Conservation (phyloP, 2,329 filamentous ascomycete species). For the Penicillium sp. region DNA sequence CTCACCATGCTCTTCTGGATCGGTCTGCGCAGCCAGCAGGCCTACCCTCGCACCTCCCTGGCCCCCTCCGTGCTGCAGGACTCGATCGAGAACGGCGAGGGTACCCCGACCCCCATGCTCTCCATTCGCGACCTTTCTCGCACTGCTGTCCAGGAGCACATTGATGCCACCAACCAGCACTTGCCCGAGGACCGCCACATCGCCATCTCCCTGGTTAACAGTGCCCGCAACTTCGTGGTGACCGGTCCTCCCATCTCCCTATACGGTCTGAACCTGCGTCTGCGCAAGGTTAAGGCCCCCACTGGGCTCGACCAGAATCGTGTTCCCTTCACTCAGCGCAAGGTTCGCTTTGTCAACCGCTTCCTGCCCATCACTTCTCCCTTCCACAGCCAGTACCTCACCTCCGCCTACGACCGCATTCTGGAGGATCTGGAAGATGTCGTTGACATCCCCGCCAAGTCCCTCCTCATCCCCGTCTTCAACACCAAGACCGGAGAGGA, state of each 20-base stretch:
- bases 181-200: slow-evolving; percentile 92
- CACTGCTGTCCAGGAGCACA: slow-evolving; percentile 90
- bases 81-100: slow-evolving; percentile 91
- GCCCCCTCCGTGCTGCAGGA: slow-evolving; percentile 90
- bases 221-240: slow-evolving; percentile 94
- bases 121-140: slow-evolving; percentile 93
- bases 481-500: slow-evolving; percentile 90
- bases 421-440: slow-evolving; percentile 86
- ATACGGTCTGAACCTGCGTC: slow-evolving; percentile 91
- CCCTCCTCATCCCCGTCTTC: slow-evolving; percentile 83
- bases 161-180: slow-evolving; percentile 96
- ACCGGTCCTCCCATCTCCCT: slow-evolving; percentile 95
- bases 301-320: slow-evolving; percentile 97
- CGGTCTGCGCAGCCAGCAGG: slow-evolving; percentile 93
- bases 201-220: slow-evolving; percentile 93
- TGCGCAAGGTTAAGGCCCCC: slow-evolving; percentile 95
- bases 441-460: slow-evolving; percentile 69
- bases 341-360: slow-evolving; percentile 93
- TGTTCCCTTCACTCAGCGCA: slow-evolving; percentile 92
- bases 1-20: slow-evolving; percentile 98
- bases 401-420: slow-evolving; percentile 80
- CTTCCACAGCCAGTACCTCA: slow-evolving; percentile 95
- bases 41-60: slow-evolving; percentile 92
- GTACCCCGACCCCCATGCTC: slow-evolving; percentile 94
- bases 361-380: slow-evolving; percentile 97